Evolutionary conservation across 2,329 filamentous ascomycete species (phyloP).

Genomic region (Ceratocystis diversiconidia): DNA sequence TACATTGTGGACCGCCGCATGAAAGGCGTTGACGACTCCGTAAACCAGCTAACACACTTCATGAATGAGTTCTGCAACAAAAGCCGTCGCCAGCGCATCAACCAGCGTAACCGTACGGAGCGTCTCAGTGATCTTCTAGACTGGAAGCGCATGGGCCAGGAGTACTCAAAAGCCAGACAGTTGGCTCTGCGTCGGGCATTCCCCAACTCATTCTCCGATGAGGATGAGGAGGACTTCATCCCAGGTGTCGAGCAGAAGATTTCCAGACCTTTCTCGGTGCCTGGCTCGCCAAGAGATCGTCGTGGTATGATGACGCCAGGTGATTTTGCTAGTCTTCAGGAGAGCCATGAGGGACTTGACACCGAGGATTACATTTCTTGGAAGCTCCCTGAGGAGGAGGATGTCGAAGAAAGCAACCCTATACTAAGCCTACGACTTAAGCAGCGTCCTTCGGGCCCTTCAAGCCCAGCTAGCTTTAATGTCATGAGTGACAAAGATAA

Average conservation of each 20-base stretch:
- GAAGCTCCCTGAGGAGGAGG: constrained; percentile 94
- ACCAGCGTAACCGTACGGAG: constrained; percentile 94
- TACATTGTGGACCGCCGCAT: constrained; percentile 93
- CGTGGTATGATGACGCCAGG: constrained; percentile 98
- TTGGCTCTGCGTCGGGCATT: constrained; percentile 84
- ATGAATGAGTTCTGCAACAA: constrained; percentile 94
- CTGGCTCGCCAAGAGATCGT: constrained; percentile 78
- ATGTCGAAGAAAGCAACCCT: constrained; percentile 57
- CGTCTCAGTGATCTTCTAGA: constrained; percentile 86
- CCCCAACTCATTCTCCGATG: constrained; percentile 70
- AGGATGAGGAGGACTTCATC: constrained; percentile 80
- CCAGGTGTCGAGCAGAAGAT: constrained; percentile 91
- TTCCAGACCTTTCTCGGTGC: constrained; percentile 81
- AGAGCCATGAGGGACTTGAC: constrained; percentile 79
- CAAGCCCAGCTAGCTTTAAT: constrained; percentile 18
- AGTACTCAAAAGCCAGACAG: constrained; percentile 95
- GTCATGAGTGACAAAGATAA: constrained; percentile 14
- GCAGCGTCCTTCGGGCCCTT: constrained; percentile 27
- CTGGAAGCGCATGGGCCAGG: constrained; percentile 99
- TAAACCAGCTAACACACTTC: constrained; percentile 69
- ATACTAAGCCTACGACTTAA: constrained; percentile 43
- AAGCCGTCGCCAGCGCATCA: constrained; percentile 91
- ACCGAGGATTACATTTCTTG: constrained; percentile 97
- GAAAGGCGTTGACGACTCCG: constrained; percentile 93
- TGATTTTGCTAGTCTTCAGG: constrained; percentile 91